Evolutionary conservation across 2,329 filamentous ascomycete genomes (phyloP).

Genomic region (Fusarium sp.): DNA sequence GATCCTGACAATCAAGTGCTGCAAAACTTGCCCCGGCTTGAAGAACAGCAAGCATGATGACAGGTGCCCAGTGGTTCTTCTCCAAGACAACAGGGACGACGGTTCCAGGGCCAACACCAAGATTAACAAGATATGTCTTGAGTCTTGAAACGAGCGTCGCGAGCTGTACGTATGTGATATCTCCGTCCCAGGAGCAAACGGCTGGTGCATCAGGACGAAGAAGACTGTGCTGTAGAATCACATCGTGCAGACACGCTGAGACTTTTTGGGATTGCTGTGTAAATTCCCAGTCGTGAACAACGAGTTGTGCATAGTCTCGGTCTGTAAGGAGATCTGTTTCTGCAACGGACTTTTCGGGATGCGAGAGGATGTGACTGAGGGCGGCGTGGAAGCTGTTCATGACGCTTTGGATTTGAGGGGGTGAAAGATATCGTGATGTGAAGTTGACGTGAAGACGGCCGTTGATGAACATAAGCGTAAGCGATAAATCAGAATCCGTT

Average conservation of each 20-base stretch:
- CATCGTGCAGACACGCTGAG: conserved; percentile 60
- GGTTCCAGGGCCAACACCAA: conserved; percentile 65
- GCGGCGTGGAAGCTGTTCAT: conserved; percentile 67
- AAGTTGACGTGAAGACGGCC: conserved; percentile 60
- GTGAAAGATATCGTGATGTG: conserved; percentile 59
- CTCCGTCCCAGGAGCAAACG: conserved; percentile 61
- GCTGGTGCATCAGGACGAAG: conserved; percentile 57
- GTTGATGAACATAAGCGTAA: conserved; percentile 59
- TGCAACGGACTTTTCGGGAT: conserved; percentile 58
- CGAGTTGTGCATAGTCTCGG: conserved; percentile 66
- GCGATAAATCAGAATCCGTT: conserved; percentile 62
- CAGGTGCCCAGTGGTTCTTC: conserved; percentile 76
- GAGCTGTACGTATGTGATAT: conserved; percentile 59
- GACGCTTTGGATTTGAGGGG: conserved; percentile 61
- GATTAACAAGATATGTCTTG: conserved; percentile 61
- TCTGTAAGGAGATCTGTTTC: conserved; percentile 68
- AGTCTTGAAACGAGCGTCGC: conserved; percentile 56
- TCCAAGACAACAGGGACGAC: conserved; percentile 77
- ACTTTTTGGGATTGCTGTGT: conserved; percentile 56
- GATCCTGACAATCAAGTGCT: conserved; percentile 62
- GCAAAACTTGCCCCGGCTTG: conserved; percentile 69
- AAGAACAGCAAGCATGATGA: conserved; percentile 77
- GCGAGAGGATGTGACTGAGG: conserved; percentile 60
- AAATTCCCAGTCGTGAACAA: conserved; percentile 64
- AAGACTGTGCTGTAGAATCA: conserved; percentile 59